phyloP scores from a whole-genome alignment of 345 rosid genomes.

The Moricandia arvensis region DNA sequence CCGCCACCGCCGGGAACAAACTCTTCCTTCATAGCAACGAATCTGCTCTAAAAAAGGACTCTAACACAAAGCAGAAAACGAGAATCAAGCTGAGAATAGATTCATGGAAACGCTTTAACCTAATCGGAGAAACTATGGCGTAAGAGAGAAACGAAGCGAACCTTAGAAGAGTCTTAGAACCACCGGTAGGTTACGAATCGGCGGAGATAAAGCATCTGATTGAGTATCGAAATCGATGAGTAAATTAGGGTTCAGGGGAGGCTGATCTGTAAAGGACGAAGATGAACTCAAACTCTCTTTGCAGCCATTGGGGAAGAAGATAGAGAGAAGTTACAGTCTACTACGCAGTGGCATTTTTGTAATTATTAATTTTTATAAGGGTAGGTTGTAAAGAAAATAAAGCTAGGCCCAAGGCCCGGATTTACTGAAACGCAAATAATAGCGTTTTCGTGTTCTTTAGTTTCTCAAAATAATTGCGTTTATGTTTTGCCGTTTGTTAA shows the following conservation, averaged over 20 bases:
- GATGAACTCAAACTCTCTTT: conserved; percentile 15
- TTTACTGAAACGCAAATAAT: background rate
- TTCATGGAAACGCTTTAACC: conserved; percentile 6
- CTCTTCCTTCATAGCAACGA: conserved; percentile 63
- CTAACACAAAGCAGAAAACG: background rate
- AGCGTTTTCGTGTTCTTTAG: background rate
- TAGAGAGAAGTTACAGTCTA: conserved; percentile 22
- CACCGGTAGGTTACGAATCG: conserved; percentile 22
- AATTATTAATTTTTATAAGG: background rate
- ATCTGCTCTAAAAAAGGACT: conserved; percentile 32
- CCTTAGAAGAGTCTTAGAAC: conserved; percentile 19
- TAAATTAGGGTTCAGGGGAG: conserved; percentile 27
- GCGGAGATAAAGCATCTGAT: conserved; percentile 3
- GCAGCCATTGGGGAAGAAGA: conserved; percentile 24
- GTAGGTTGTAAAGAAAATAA: background rate
- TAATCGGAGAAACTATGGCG: background rate
- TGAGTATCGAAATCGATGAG: background rate
- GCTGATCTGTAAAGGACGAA: conserved; percentile 28
- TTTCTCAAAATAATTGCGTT: background rate
- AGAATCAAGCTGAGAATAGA: conserved; percentile 7
- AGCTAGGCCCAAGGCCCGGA: background rate
- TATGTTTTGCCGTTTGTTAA: background rate
- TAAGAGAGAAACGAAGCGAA: conserved; percentile 8
- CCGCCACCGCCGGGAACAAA: conserved; percentile 36
- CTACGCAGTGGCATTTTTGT: conserved; percentile 40